Conservation (phyloP, 192 early-diverging fungal species). For the Podila horticola region DNA sequence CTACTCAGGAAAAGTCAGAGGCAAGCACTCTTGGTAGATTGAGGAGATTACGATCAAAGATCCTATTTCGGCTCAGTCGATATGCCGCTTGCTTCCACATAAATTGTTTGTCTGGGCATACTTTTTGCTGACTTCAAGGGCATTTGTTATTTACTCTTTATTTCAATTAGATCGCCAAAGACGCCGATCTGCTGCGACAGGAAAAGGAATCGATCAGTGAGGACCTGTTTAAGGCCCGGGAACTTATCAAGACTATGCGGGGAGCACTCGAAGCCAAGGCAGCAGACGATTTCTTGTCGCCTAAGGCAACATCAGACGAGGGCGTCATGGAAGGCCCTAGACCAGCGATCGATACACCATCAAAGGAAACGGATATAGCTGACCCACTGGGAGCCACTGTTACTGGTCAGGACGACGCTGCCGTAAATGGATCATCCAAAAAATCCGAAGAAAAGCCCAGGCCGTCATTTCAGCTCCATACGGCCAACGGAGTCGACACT, state of each 20-base stretch:
- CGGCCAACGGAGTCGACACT: neutral
- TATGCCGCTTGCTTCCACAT: too few species aligned
- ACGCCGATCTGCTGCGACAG: constrained; percentile 20
- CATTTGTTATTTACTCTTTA: too few species aligned
- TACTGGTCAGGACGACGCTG: neutral
- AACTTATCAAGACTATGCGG: constrained; percentile 41
- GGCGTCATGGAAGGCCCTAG: neutral
- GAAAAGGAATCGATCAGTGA: constrained; percentile 37
- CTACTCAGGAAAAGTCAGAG: constrained; percentile 41
- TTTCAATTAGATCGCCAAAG: constrained; percentile 17
- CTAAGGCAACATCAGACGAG: constrained; percentile 8
- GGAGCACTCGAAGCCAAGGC: constrained; percentile 35
- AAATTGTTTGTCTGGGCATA: neutral
- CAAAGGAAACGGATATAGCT: neutral
- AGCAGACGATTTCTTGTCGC: constrained; percentile 37
- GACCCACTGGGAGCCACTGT: constrained; percentile 24
- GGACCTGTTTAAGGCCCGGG: constrained; percentile 33
- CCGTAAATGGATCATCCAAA: too few species aligned
- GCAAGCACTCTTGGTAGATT: constrained; percentile 19
- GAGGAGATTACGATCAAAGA: neutral
- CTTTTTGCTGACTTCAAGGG: too few species aligned
- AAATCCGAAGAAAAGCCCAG: neutral
- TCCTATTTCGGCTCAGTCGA: neutral
- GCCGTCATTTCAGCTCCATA: neutral
- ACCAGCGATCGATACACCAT: neutral